Conservation (phyloP, 352 stramenopile species). For the Pythium grandisporangium region DNA sequence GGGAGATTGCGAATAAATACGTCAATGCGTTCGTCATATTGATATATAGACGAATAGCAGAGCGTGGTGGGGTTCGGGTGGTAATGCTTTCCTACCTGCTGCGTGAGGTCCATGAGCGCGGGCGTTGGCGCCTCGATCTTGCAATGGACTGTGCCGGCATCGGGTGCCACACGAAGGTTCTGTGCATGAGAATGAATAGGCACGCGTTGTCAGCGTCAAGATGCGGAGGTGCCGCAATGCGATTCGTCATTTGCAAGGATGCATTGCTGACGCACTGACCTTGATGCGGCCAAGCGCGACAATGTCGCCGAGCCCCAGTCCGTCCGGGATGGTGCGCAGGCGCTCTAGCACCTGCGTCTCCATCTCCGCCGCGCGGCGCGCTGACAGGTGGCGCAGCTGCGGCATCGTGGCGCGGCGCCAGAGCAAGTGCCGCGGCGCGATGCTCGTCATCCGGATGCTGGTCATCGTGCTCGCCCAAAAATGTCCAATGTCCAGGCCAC, state of each 20-base stretch:
- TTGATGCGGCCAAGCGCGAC: slow-evolving; percentile 73
- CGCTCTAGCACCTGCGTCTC: slow-evolving; percentile 73
- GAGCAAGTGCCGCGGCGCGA: slow-evolving; percentile 12
- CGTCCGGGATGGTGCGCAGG: slow-evolving; percentile 57
- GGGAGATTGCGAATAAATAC: too few species aligned
- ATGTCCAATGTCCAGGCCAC: too few species aligned
- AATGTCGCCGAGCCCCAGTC: slow-evolving; percentile 65
- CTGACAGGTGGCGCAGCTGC: slow-evolving; percentile 35
- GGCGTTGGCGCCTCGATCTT: slow-evolving; percentile 66
- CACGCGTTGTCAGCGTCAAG: background rate
- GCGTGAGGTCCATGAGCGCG: slow-evolving; percentile 53
- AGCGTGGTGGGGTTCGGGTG: background rate
- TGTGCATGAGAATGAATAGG: slow-evolving; percentile 8
- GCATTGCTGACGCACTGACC: slow-evolving; percentile 15
- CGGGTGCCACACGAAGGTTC: slow-evolving; percentile 39
- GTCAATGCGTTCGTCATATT: too few species aligned
- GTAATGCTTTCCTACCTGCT: slow-evolving; percentile 29
- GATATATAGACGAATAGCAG: too few species aligned
- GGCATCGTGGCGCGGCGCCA: slow-evolving; percentile 5
- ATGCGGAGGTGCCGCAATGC: too few species aligned
- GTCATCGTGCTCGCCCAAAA: too few species aligned
- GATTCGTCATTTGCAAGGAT: background rate
- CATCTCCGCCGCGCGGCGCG: slow-evolving; percentile 50
- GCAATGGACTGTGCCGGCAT: slow-evolving; percentile 44
- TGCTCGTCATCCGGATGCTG: slow-evolving; percentile 2